phyloP scores from a whole-genome alignment of 2,329 filamentous ascomycete genomes.

The Ceratocystis variospora region DNA sequence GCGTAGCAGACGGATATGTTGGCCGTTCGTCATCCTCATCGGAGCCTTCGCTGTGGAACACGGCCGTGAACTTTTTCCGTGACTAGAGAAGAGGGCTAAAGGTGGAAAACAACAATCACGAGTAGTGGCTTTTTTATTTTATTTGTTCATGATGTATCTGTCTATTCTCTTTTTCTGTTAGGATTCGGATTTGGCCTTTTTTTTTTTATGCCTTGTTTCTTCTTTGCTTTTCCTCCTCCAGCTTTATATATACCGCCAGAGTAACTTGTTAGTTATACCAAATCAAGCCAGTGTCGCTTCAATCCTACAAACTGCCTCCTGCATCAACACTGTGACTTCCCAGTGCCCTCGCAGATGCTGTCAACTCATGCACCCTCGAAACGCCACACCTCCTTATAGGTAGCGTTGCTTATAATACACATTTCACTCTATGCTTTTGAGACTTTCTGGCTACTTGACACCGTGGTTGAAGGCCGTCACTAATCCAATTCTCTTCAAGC shows the following conservation, averaged over 20 bases:
- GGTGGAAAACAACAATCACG: background rate
- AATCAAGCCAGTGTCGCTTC: background rate
- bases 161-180: background rate
- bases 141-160: background rate
- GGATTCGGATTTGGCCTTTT: background rate
- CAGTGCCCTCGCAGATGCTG: no score
- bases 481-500: no score
- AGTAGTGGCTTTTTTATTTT: background rate
- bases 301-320: background rate
- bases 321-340: no score
- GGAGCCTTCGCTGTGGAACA: constrained; percentile 12
- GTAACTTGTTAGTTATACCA: constrained; percentile 15
- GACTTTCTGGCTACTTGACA: no score
- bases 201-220: background rate
- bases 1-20: constrained; percentile 10
- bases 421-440: no score
- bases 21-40: background rate
- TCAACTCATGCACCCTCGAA: no score
- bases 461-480: no score
- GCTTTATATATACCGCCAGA: background rate
- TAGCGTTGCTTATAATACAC: no score
- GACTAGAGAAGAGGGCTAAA: background rate
- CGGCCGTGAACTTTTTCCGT: constrained; percentile 14
- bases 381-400: no score
- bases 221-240: background rate